Evolutionary conservation across 2,329 filamentous ascomycete species (phyloP), one percentile per base, ranked within the genome.

Genomic region (Myotisia sp.): DNA sequence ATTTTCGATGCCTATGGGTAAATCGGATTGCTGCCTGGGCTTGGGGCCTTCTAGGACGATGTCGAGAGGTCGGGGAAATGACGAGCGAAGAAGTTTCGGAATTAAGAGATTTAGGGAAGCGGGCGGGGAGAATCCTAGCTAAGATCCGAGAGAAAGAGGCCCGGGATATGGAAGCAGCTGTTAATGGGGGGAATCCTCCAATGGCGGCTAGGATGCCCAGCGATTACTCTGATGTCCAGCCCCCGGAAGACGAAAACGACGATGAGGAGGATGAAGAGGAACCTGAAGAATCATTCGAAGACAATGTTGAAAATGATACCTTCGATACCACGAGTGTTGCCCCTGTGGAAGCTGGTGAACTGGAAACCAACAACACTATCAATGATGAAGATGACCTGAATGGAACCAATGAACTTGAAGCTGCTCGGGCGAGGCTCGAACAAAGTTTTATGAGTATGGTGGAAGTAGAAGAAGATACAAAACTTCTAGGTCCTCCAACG

Each of bases 21-120:
- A 68, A 71, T 46, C 70, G 76, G 30, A 74, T 81, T 3, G 85
- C 83, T 39, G 68, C 74, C 10, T 95, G 87, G 87, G 63, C 82
- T 3, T 94, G 85, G 86, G 76, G 79, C 0, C 56, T 93, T 37
- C 63, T 94, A 28, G 83, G 80, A 2, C 70, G 75, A 37, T 67
- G 87, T 38, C 76, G 80, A 1, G 79, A 82, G 22, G 62, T 73
- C 6, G 84, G 84, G 1, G 75, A 81, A 53, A 62, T 94, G 52
- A 72, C 74, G 40, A 79, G 82, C 42, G 70, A 74, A 27, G 79
- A 90, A 48, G 71, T 92, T 20, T 77, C 75, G 4, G 73, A 75
- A 47, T 63, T 94, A 18, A 68, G 87, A 33, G 82, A 90, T 38
- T 54, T 95, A 21, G 85, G 80, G 0, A 83, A 84, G 55, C 70